These are phyloP conservation scores for Silene latifolia DNA, from an alignment of 148 eudicot species.

Conservation along the genomic window DNA sequence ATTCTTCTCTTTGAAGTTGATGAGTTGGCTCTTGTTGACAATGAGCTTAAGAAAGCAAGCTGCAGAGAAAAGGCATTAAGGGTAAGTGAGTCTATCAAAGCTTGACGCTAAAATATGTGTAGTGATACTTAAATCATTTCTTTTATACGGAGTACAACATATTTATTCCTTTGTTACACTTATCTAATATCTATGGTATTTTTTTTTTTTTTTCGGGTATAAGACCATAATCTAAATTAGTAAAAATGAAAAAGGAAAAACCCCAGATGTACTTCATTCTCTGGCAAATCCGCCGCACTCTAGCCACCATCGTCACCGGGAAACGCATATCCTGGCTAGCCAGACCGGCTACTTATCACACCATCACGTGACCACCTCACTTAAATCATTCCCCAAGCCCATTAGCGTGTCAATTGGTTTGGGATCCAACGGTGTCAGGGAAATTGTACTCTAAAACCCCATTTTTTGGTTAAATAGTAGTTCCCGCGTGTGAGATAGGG, in stretches of 20 bases:
- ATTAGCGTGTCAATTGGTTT: neutral
- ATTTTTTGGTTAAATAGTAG: neutral
- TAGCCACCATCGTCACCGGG: neutral
- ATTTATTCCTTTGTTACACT: neutral
- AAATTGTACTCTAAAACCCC: neutral
- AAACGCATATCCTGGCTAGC: neutral
- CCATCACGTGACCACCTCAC: neutral
- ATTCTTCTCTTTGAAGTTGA: slow-evolving; percentile 42
- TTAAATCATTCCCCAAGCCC: neutral
- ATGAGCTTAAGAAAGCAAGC: slow-evolving; percentile 71
- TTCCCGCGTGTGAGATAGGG: neutral
- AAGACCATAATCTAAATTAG: too few relatives aligned
- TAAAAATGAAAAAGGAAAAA: too few relatives aligned
- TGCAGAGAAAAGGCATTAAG: slow-evolving; percentile 82
- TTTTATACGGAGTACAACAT: neutral
- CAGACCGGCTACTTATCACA: neutral
- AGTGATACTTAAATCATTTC: neutral
- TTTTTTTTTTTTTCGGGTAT: too few relatives aligned
- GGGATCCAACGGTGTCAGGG: neutral
- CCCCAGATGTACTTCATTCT: too few relatives aligned
- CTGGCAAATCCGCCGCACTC: too few relatives aligned
- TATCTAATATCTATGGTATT: neutral
- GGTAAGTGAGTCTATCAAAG: slow-evolving; percentile 38
- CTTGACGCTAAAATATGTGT: neutral
- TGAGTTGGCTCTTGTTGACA: slow-evolving; percentile 56